These are phyloP conservation scores for Senecio squalidus DNA, from an alignment of 140 eudicot species.

Conservation along the genomic window DNA sequence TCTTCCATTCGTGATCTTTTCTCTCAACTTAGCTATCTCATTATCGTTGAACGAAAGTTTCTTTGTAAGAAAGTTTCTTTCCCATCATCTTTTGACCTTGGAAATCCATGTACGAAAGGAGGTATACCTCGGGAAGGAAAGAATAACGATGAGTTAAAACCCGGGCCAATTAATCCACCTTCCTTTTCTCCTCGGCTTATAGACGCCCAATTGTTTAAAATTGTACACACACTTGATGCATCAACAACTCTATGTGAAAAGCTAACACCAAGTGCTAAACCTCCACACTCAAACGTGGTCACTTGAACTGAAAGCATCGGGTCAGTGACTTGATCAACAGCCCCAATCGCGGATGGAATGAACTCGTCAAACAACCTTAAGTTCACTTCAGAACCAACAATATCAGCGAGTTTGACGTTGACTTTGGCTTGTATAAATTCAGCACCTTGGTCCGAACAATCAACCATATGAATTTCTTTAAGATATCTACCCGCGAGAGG, in stretches of 20 bases:
- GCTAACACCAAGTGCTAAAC: conserved; percentile 30
- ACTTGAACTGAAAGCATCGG: conserved; percentile 33
- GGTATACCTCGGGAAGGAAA: conserved; percentile 25
- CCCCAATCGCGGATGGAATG: conserved; percentile 9
- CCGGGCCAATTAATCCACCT: neutral
- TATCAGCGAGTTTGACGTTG: conserved; percentile 4
- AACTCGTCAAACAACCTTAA: conserved; percentile 16
- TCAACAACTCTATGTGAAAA: conserved; percentile 34
- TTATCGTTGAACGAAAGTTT: conserved; percentile 12
- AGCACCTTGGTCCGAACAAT: conserved; percentile 43
- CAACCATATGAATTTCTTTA: conserved; percentile 11
- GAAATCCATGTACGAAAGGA: neutral
- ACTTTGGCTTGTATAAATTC: conserved; percentile 16
- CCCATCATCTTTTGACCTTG: neutral
- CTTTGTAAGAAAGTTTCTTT: neutral
- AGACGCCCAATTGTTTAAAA: conserved; percentile 27
- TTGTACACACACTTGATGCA: conserved; percentile 17
- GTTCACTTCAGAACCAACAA: conserved; percentile 1
- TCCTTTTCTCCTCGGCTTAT: neutral
- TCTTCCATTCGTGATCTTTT: neutral
- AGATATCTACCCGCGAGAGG: conserved; percentile 38
- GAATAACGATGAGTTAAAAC: conserved; percentile 18
- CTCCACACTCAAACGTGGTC: conserved; percentile 23
- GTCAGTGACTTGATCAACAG: conserved; percentile 14
- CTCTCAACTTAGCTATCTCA: conserved; percentile 18